Conservation (phyloP, 164 flowering plant species). For the Santalum album region DNA sequence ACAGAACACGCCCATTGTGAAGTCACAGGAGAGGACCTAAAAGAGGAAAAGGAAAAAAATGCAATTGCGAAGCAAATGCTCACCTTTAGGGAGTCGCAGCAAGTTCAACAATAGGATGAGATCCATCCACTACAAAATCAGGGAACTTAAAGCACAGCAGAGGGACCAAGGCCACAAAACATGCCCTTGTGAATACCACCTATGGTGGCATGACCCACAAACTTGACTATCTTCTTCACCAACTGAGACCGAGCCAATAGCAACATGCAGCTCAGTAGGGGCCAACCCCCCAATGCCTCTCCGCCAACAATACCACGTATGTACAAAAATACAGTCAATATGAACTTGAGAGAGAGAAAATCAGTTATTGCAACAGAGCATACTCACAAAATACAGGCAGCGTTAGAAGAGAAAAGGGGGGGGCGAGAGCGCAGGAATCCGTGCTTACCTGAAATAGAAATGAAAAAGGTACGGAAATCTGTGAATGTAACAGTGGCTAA, state of each 20-base stretch:
- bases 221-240: not conserved
- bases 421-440: too few relatives aligned
- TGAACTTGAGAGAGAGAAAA: too few relatives aligned
- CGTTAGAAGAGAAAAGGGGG: not conserved
- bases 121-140: too few relatives aligned
- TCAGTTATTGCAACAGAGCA: conserved; percentile 1
- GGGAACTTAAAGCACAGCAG: too few relatives aligned
- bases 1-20: too few relatives aligned
- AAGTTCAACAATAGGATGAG: too few relatives aligned
- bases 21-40: too few relatives aligned
- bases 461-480: conserved; percentile 6
- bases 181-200: conserved; percentile 1
- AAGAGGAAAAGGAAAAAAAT: too few relatives aligned
- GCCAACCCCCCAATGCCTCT: conserved; percentile 11
- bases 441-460: conserved; percentile 3
- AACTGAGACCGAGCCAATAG: conserved; percentile 7
- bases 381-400: not conserved
- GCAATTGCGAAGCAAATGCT: too few relatives aligned
- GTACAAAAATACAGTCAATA: not conserved
- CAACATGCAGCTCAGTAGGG: conserved; percentile 17
- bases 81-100: too few relatives aligned
- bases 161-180: not conserved
- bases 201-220: too few relatives aligned
- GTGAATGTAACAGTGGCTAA: conserved; percentile 9
- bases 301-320: not conserved